phyloP scores from a whole-genome alignment of 2,329 filamentous ascomycete species.

The Hypoxylon sp. region DNA sequence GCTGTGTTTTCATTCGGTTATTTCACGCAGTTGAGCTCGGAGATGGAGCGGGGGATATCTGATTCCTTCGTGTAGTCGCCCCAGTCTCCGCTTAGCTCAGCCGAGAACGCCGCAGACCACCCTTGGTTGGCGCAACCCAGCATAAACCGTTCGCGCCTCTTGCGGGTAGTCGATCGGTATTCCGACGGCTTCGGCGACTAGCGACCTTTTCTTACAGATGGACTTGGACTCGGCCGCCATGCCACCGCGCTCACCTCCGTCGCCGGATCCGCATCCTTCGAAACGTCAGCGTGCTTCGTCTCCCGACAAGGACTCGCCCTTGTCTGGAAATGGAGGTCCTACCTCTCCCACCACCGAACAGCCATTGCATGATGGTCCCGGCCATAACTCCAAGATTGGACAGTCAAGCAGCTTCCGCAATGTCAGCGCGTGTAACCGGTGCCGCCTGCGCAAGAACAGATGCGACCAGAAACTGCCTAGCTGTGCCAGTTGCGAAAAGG shows the following conservation, averaged over 20 bases:
- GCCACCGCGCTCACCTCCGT: conserved; percentile 65
- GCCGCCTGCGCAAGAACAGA: conserved; percentile 90
- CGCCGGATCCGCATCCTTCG: conserved; percentile 65
- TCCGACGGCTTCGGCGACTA: conserved; percentile 22
- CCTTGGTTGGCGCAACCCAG: conserved; percentile 30
- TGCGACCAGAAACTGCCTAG: conserved; percentile 94
- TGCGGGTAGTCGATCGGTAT: conserved; percentile 25
- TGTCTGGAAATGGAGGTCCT: conserved; percentile 58
- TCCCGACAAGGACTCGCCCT: conserved; percentile 62
- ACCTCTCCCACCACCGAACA: conserved; percentile 53
- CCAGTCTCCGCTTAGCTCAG: conserved; percentile 28
- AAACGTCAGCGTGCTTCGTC: conserved; percentile 72
- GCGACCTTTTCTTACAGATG: conserved; percentile 31
- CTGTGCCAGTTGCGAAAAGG: conserved; percentile 93
- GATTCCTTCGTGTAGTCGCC: conserved; percentile 38
- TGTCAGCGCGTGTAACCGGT: conserved; percentile 95
- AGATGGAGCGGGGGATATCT: conserved; percentile 45
- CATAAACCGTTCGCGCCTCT: conserved; percentile 23
- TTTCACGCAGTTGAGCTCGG: conserved; percentile 41
- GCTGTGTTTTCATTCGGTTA: conserved; percentile 18
- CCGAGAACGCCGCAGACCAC: conserved; percentile 27
- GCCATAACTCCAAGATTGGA: conserved; percentile 61
- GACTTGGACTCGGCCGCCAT: conserved; percentile 53
- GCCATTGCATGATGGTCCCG: conserved; percentile 52
- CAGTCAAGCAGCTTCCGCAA: conserved; percentile 82